phyloP scores from a whole-genome alignment of 768 basidiomycete genomes.

The Chlorophyllum brunneum region DNA sequence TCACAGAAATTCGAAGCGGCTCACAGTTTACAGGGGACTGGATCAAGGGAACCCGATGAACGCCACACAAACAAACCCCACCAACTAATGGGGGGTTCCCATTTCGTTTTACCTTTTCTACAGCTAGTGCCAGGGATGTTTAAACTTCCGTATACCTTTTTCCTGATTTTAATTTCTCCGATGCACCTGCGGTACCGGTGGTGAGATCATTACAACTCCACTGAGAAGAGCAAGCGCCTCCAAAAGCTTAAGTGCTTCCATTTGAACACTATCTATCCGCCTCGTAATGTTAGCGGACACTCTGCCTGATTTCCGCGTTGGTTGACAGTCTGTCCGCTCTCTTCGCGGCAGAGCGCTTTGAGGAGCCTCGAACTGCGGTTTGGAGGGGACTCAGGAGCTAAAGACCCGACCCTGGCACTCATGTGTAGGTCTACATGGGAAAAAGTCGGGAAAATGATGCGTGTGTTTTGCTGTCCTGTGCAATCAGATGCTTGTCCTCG shows the following conservation, averaged over 20 bases:
- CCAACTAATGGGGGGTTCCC: not conserved
- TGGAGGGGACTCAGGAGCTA: not conserved
- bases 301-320: not conserved
- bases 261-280: not conserved
- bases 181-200: conserved; percentile 3
- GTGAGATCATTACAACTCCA: not conserved
- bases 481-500: not conserved
- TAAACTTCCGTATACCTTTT: conserved; percentile 3
- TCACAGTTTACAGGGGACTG: conserved; percentile 3
- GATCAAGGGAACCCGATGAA: not conserved
- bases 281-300: not conserved
- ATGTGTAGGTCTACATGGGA: not conserved
- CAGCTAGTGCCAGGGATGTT: not conserved
- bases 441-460: not conserved
- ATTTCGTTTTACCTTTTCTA: not conserved
- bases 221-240: not conserved
- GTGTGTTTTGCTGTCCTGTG: not conserved
- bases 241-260: not conserved
- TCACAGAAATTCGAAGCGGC: conserved; percentile 2
- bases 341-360: conserved; percentile 2
- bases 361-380: too few relatives aligned
- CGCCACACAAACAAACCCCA: conserved; percentile 3
- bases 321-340: conserved; percentile 8
- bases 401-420: not conserved
- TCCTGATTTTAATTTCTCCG: not conserved